Evolutionary conservation across 1,139 yeast genomes (phyloP).

Genomic region (Yamadazyma sp.): DNA sequence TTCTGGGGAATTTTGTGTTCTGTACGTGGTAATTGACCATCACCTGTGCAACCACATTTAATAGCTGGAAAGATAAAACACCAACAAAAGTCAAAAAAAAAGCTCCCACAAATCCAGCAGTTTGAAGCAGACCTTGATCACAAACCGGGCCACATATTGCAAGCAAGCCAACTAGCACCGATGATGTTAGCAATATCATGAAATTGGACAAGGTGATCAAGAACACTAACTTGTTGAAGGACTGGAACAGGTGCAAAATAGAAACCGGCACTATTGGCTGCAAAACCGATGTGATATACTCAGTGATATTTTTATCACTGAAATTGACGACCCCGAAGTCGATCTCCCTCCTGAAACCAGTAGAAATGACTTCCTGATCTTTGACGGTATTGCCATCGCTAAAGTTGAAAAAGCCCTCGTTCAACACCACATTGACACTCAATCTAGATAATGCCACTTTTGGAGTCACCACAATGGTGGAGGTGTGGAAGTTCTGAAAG

Average conservation of each 20-base stretch:
- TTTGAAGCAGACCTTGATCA: not conserved
- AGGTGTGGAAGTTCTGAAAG: slow-evolving; percentile 13
- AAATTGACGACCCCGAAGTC: not conserved
- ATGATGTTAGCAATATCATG: not conserved
- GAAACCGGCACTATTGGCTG: not conserved
- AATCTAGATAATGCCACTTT: slow-evolving; percentile 12
- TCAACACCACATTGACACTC: slow-evolving; percentile 13
- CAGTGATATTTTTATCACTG: not conserved
- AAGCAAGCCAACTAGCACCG: not conserved
- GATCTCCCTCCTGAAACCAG: not conserved
- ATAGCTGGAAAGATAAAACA: slow-evolving; percentile 5
- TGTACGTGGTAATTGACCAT: not conserved
- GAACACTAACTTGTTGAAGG: slow-evolving; percentile 1
- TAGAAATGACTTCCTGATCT: not conserved
- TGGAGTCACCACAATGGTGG: slow-evolving; percentile 23
- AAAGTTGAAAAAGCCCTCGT: slow-evolving; percentile 20
- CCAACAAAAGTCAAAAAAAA: slow-evolving; percentile 1
- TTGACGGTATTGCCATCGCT: slow-evolving; percentile 2
- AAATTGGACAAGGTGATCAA: slow-evolving; percentile 3
- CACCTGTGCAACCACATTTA: slow-evolving; percentile 5
- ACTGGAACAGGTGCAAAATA: not conserved
- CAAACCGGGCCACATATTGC: not conserved
- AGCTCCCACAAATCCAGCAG: not conserved
- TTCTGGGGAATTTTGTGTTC: slow-evolving; percentile 2
- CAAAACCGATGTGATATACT: not conserved